Base-by-base conservation (phyloP, 1,284 basidiomycete species). In the Pterulicium gracile region DNA sequence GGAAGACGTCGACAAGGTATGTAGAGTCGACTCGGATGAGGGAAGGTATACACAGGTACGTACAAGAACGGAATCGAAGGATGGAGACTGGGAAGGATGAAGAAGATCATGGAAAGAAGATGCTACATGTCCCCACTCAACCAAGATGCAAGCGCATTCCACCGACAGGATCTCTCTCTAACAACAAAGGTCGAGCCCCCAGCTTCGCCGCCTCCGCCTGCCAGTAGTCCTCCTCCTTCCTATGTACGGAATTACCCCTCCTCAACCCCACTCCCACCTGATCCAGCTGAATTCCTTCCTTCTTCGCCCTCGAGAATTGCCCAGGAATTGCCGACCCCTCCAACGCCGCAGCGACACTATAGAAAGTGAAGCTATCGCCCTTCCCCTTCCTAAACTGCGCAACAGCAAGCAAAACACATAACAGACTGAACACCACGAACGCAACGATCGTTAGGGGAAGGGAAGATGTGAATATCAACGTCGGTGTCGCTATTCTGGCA, bases 281-380 rank as follows among this genome's bases (percentile, higher is more conserved):
- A 4, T 39, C 36, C n/a, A 39, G 5, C n/a, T 39, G 7, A 13
- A 39, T 18, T 7, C 36, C 36, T 4, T 43, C 42, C 19, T 22
- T 43, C 23, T 47, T 53, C 4, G 43, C 20, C 15, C 43, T 53
- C 2, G 47, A 49, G 42, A 59, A 52, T 32, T 45, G 48, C 19
- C 45, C 49, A 0, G 60, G 55, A 15, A 61, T 50, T 20, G 61
- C 58, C 0, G 60, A 61, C 14, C 34, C 49, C 4, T 61, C 51
- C 2, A 61, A 15, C 0, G 59, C 54, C 0, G 54, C 51, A 0
- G 56, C 56, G 18, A 62, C 39, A 2, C 56, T 58, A 21, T 47
- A 39, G 40, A 62, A 51, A 13, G 59, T 59, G n/a, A 61, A 59
- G n/a, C 52, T 49, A 3, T 27, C 4, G n/a, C 49, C 51, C 13